These are phyloP conservation scores for Colletotrichum aenigma DNA, from an alignment of 2,329 filamentous ascomycete genomes.

Conservation along the genomic window DNA sequence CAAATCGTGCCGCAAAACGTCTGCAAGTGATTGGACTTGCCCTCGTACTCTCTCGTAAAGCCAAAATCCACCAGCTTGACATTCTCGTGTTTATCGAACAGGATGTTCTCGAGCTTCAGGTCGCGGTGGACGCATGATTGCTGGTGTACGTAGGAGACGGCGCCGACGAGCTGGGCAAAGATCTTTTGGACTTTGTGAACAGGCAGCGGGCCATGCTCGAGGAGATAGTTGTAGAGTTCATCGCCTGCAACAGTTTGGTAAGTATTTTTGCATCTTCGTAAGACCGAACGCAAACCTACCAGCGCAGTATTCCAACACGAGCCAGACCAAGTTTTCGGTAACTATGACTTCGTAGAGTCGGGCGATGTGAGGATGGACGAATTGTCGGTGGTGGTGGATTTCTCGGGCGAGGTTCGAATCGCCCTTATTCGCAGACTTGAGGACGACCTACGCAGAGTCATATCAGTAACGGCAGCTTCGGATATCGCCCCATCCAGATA, in stretches of 20 bases:
- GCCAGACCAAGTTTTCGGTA: slow-evolving; percentile 92
- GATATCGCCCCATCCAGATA: not conserved
- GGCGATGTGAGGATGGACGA: slow-evolving; percentile 96
- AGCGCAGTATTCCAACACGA: slow-evolving; percentile 95
- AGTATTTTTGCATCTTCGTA: slow-evolving; percentile 18
- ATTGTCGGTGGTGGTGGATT: slow-evolving; percentile 98
- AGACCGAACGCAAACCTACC: slow-evolving; percentile 54
- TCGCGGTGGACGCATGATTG: slow-evolving; percentile 97
- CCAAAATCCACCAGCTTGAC: slow-evolving; percentile 98
- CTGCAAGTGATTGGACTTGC: slow-evolving; percentile 90
- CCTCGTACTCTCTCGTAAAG: slow-evolving; percentile 96
- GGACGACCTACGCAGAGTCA: slow-evolving; percentile 74
- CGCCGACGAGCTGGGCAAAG: slow-evolving; percentile 93
- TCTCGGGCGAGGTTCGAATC: slow-evolving; percentile 95
- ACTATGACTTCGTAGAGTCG: slow-evolving; percentile 98
- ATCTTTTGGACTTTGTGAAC: slow-evolving; percentile 91
- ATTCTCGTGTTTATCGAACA: slow-evolving; percentile 95
- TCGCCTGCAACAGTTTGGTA: slow-evolving; percentile 64
- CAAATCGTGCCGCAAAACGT: slow-evolving; percentile 98
- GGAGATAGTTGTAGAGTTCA: slow-evolving; percentile 95
- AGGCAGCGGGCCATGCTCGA: slow-evolving; percentile 83
- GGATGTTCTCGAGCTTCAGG: slow-evolving; percentile 93
- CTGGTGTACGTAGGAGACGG: slow-evolving; percentile 92
- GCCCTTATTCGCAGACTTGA: slow-evolving; percentile 96
- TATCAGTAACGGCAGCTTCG: not conserved